Evolutionary conservation across 2,329 filamentous ascomycete genomes (phyloP).

Genomic region (Trichophyton simii): DNA sequence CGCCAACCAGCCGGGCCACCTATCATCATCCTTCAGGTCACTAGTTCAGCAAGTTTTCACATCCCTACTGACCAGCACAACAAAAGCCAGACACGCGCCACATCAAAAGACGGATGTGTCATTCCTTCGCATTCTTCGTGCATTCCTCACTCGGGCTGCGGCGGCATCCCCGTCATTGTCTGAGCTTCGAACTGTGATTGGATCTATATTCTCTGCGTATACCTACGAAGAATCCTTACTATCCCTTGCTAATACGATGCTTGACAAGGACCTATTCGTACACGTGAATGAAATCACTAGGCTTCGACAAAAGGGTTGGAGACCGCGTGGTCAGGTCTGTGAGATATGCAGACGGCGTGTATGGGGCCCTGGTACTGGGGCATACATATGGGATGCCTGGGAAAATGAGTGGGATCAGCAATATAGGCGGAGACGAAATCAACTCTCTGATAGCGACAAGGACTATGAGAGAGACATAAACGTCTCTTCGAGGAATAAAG

Average conservation of each 20-base stretch:
- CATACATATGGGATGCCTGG: constrained; percentile 70
- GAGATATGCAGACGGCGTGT: constrained; percentile 70
- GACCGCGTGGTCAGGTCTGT: constrained; percentile 73
- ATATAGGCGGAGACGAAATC: constrained; percentile 21
- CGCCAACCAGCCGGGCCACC: constrained; percentile 26
- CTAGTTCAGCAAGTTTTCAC: constrained; percentile 87
- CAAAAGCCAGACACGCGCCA: constrained; percentile 19
- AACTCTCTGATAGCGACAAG: constrained; percentile 18
- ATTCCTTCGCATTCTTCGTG: constrained; percentile 77
- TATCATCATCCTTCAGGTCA: constrained; percentile 57
- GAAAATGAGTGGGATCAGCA: constrained; percentile 42
- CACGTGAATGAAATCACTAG: constrained; percentile 63
- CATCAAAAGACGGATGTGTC: constrained; percentile 47
- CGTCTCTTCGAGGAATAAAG: constrained; percentile 23
- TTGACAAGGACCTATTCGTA: constrained; percentile 80
- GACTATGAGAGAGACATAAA: constrained; percentile 6
- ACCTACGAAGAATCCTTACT: constrained; percentile 89
- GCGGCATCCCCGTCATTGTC: constrained; percentile 71
- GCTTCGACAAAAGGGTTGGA: constrained; percentile 75
- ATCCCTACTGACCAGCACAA: constrained; percentile 51
- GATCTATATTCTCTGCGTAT: constrained; percentile 88
- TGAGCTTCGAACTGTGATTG: constrained; percentile 71
- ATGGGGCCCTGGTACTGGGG: constrained; percentile 79
- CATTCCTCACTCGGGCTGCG: constrained; percentile 74
- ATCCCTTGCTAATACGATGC: constrained; percentile 66